A percentile compares a stretch with the other conserved stretches of the same genome.
These are phyloP conservation scores for Elsinoe fawcettii DNA, from an alignment of 2,329 filamentous ascomycete species.

Conservation along the genomic window DNA sequence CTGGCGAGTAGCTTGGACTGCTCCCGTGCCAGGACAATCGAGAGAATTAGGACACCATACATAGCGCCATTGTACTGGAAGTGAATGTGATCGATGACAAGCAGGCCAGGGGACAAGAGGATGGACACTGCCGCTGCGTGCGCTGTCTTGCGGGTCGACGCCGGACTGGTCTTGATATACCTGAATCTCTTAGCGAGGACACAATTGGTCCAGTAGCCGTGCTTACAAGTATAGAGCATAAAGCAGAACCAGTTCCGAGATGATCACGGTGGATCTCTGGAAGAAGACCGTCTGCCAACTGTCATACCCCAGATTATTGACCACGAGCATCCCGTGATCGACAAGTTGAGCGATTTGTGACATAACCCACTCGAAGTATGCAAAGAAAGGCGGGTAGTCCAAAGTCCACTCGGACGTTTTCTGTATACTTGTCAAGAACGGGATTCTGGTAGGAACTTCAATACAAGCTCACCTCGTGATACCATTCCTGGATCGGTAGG, in stretches of 20 bases:
- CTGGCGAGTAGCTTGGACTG: constrained; percentile 67
- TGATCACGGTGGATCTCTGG: constrained; percentile 79
- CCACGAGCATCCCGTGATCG: constrained; percentile 72
- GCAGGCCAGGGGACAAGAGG: constrained; percentile 79
- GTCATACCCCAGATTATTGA: constrained; percentile 75
- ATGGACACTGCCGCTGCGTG: constrained; percentile 85
- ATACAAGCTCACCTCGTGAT: constrained; percentile 60
- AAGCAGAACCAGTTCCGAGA: constrained; percentile 74
- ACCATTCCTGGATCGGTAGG: constrained; percentile 82
- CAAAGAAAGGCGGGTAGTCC: constrained; percentile 97
- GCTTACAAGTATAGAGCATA: constrained; percentile 70
- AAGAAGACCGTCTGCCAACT: constrained; percentile 94
- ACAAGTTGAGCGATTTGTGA: constrained; percentile 70
- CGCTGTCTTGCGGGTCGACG: constrained; percentile 61
- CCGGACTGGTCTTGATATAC: constrained; percentile 65
- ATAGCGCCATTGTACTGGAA: constrained; percentile 99
- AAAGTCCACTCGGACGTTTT: constrained; percentile 99
- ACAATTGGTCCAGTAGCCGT: neutral
- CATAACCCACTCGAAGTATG: constrained; percentile 89
- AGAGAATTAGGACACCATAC: constrained; percentile 83
- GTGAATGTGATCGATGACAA: constrained; percentile 97
- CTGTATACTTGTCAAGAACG: constrained; percentile 30
- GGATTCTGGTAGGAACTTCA: neutral
- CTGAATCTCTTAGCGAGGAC: constrained; percentile 38
- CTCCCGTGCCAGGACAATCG: constrained; percentile 72